Evolutionary conservation across 805 yeast genomes (phyloP), one percentile per base, ranked within the genome.

Genomic region (Wickerhamiella brachini): DNA sequence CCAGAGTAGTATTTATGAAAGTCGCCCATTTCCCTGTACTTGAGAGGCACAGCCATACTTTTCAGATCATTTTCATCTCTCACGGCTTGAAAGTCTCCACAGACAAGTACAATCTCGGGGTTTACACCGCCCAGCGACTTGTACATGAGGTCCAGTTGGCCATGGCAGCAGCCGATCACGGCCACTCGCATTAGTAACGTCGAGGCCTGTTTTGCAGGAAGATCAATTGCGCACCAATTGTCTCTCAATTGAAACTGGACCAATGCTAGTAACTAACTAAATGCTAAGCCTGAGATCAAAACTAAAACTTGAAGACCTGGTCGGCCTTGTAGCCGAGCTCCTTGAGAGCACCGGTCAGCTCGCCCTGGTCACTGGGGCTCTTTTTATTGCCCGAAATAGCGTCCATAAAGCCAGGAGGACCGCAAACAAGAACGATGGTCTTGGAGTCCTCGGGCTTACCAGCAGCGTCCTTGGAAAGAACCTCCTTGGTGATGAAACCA

Each of bases 301-400:
- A n/a, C 41, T 78, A 89, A 65, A 85, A 89, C 73, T 93, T 93
- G 73, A 78, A 90, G 50, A 93, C 97, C 62, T 85, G 80, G 53
- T 83, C 87, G 71, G 84, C 83, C 68, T 78, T 71, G 80, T 76
- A 89, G 50, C 97, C 97, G 58, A 93, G 77, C 45, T 90, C 97
- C 61, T 79, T 79, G 65, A 93, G 79, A 49, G 81, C 79, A 64
- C 98, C 98, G 26, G 81, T 73, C 52, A 93, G 77, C 70, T 85
- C 95, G 70, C 98, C 98, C 75, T 93, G 98, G 65, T 89, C 97
- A 51, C 81, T 62, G 60, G 95, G 94, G 49, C 93, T 80, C 46
- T 71, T 74, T 78, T 90, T 90, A 60, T 69, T 67, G 64, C 98
- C 98, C 24, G 95, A 85, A 59, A 88, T 63, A 53, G 95, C 88